Evolutionary conservation across 1,284 basidiomycete genomes (phyloP).

Genomic region (Cryptococcus sp.): DNA sequence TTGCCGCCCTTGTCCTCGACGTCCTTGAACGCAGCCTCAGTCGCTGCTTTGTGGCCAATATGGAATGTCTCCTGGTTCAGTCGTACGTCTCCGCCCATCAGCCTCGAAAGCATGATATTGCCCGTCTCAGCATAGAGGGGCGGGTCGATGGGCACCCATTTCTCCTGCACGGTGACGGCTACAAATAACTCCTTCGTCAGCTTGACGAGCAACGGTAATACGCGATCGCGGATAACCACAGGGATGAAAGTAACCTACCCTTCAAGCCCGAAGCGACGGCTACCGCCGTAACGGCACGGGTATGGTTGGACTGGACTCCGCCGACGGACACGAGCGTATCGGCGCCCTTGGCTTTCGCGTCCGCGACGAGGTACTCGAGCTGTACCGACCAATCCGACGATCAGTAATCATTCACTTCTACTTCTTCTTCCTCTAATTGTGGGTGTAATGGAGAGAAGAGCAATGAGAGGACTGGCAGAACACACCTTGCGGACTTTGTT

Average conservation of each 20-base stretch:
- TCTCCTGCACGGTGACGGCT: slow-evolving; percentile 42
- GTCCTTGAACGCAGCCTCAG: slow-evolving; percentile 32
- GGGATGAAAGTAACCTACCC: slow-evolving; percentile 6
- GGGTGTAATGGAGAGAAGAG: not conserved
- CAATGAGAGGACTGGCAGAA: not conserved
- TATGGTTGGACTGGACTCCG: slow-evolving; percentile 44
- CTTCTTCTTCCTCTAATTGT: not conserved
- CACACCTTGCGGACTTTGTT: slow-evolving; percentile 44
- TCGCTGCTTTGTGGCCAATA: slow-evolving; percentile 39
- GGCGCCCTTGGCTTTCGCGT: slow-evolving; percentile 31
- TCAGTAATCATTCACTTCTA: not conserved
- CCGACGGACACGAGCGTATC: slow-evolving; percentile 42
- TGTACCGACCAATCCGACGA: not conserved
- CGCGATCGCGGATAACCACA: not conserved
- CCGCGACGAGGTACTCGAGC: slow-evolving; percentile 44
- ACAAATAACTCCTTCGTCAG: not conserved
- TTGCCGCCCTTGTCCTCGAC: slow-evolving; percentile 37
- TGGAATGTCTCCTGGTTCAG: slow-evolving; percentile 36
- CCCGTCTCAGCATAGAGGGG: slow-evolving; percentile 39
- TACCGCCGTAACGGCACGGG: slow-evolving; percentile 37
- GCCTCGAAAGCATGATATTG: slow-evolving; percentile 40
- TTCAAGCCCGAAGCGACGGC: slow-evolving; percentile 34
- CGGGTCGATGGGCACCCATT: slow-evolving; percentile 44
- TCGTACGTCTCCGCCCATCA: slow-evolving; percentile 45
- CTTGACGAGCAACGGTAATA: not conserved